Conservation (phyloP, 805 yeast species). For the Metschnikowia arizonensis region DNA sequence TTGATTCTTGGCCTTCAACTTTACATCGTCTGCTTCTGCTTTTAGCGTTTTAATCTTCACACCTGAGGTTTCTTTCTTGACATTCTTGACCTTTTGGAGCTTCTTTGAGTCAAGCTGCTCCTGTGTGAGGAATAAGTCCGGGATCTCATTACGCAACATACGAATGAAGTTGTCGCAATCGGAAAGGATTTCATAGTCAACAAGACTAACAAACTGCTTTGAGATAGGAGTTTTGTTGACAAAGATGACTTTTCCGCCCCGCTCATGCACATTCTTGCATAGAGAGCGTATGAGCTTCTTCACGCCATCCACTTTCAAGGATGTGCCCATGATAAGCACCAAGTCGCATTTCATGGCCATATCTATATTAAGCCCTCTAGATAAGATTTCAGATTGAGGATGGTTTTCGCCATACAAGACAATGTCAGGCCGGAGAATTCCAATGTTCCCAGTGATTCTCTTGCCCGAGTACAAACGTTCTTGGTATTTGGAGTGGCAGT, state of each 20-base stretch:
- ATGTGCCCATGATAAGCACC: constrained; percentile 87
- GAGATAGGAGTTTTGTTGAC: constrained; percentile 67
- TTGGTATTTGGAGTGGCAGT: constrained; percentile 54
- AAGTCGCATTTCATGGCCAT: constrained; percentile 66
- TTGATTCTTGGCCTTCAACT: not conserved
- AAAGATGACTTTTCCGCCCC: constrained; percentile 73
- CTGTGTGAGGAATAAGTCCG: constrained; percentile 61
- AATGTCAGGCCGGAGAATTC: constrained; percentile 80
- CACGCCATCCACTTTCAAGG: constrained; percentile 87
- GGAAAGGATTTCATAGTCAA: constrained; percentile 74
- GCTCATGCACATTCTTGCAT: constrained; percentile 68
- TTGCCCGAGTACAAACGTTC: constrained; percentile 66
- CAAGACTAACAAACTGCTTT: constrained; percentile 60
- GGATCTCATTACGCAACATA: constrained; percentile 48
- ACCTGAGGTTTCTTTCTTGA: constrained; percentile 2
- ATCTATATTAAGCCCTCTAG: constrained; percentile 66
- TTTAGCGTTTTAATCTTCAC: constrained; percentile 8
- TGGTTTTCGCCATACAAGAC: constrained; percentile 94
- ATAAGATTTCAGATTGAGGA: constrained; percentile 77
- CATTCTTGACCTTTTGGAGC: constrained; percentile 22
- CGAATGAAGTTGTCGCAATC: constrained; percentile 84
- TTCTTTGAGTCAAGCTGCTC: constrained; percentile 44
- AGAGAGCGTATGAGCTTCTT: constrained; percentile 66
- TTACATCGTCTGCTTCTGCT: not conserved
- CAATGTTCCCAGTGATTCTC: constrained; percentile 64